Base-by-base conservation (phyloP, 768 basidiomycete genomes). In the Guyanaporus albipodus region DNA sequence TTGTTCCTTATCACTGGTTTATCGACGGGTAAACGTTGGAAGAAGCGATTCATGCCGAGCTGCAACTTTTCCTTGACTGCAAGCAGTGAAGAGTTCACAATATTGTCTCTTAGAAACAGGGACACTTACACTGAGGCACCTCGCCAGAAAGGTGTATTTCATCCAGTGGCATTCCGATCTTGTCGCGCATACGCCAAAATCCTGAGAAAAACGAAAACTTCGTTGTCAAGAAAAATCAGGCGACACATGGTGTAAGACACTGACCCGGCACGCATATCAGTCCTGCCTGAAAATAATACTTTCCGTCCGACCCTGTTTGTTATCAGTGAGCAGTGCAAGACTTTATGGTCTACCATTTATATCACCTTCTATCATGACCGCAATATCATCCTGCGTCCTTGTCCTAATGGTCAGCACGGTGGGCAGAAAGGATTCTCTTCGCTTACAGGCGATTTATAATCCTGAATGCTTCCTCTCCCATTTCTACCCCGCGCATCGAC, bases 151-250 rank as follows among this genome's bases (percentile, higher is more conserved):
- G 36, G 31, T 90, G 87, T 42, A 90, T 87, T 47, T 87, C 79
- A 34, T 87, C 83, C 32, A 90, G 67, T 12, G 79, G 73, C 58
- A 83, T 69, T 9, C 87, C 89, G 42, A 87, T 78, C 69, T 91
- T 90, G 66, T 89, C 87, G 49, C 76, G 63, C 67, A 90, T 73
- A n/a, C 87, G 76, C 88, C 88, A 91, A 50, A 77, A 82, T 8
- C 88, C 87, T 86, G 18, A 15, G 12, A 27, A n/a, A 17, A 37
- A n/a, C 17, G 5, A n/a, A n/a, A n/a, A n/a, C n/a, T n/a, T n/a
- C n/a, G n/a, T n/a, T n/a, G 19, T 43, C 37, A 36, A 10, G 26
- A 34, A 12, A 15, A 22, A 21, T 8, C 9, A 36, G 15, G 9
- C 9, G 32, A 4, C 4, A 17, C n/a, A n/a, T n/a, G n/a, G 2